These are phyloP conservation scores for Huntiella savannae DNA, from an alignment of 2,329 filamentous ascomycete species.

Conservation along the genomic window DNA sequence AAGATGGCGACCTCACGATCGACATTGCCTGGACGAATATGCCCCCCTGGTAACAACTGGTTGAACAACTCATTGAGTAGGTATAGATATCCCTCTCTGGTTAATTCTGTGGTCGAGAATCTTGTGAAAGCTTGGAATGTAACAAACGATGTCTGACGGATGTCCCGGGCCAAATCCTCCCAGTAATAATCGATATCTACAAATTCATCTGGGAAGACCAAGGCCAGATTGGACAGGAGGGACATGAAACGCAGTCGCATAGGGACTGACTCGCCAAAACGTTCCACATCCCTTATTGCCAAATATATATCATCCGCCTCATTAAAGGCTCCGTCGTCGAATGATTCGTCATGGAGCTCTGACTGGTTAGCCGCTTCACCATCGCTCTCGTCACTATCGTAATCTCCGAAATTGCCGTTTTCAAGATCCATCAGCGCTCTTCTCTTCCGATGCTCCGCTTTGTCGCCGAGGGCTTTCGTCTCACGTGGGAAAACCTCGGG, in stretches of 20 bases:
- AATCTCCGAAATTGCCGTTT: slow-evolving; percentile 40
- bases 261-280: slow-evolving; percentile 33
- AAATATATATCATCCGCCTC: slow-evolving; percentile 4
- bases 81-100: slow-evolving; percentile 23
- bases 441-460: not conserved
- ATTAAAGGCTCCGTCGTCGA: not conserved
- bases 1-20: slow-evolving; percentile 20
- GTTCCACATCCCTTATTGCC: slow-evolving; percentile 5
- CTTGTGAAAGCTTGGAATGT: slow-evolving; percentile 10
- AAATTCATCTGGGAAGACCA: slow-evolving; percentile 25
- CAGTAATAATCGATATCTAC: slow-evolving; percentile 34
- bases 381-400: slow-evolving; percentile 19
- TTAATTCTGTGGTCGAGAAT: slow-evolving; percentile 17
- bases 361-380: slow-evolving; percentile 10
- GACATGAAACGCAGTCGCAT: slow-evolving; percentile 45
- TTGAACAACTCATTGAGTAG: slow-evolving; percentile 27
- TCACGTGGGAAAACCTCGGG: slow-evolving; percentile 51
- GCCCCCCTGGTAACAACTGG: slow-evolving; percentile 24
- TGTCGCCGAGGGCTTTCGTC: slow-evolving; percentile 20
- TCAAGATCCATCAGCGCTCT: slow-evolving; percentile 28
- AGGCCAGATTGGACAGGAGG: slow-evolving; percentile 29
- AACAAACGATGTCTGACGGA: slow-evolving; percentile 13
- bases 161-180: slow-evolving; percentile 33
- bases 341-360: not conserved
- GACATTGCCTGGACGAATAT: slow-evolving; percentile 23